A percentile compares a stretch with the other conserved stretches of the same genome.
phyloP scores from a whole-genome alignment of 2,329 filamentous ascomycete genomes.

The Chaetomium olivaceum region DNA sequence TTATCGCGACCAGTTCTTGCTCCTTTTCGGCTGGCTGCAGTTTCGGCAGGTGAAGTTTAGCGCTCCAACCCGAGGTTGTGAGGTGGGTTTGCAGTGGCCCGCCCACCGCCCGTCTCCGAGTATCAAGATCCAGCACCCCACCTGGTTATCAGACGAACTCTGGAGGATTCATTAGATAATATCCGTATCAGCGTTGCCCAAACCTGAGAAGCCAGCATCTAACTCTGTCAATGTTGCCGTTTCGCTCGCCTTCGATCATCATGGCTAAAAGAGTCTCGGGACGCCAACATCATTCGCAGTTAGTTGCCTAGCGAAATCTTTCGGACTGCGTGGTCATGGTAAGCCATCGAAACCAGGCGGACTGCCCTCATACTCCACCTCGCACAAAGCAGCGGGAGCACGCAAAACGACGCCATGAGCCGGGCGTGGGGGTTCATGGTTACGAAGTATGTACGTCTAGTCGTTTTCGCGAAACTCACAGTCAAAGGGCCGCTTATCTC shows the following conservation, averaged over 20 bases:
- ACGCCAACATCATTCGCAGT: background rate
- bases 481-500: constrained; percentile 18
- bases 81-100: constrained; percentile 10
- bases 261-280: background rate
- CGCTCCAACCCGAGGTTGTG: constrained; percentile 11
- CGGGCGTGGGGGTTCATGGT: constrained; percentile 23
- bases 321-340: background rate
- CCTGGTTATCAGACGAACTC: constrained; percentile 14
- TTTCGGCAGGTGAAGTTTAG: constrained; percentile 10
- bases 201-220: background rate
- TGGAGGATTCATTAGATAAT: background rate
- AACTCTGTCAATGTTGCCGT: background rate
- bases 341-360: background rate
- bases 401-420: constrained; percentile 18
- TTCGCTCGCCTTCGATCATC: background rate
- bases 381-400: constrained; percentile 22
- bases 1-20: background rate
- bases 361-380: constrained; percentile 4
- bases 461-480: background rate
- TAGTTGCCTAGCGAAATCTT: background rate
- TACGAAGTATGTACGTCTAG: background rate
- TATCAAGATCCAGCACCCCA: background rate
- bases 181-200: background rate
- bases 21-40: background rate
- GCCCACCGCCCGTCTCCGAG: constrained; percentile 1